phyloP scores from a whole-genome alignment of 768 basidiomycete species.

The Lanmaoa rubissima region DNA sequence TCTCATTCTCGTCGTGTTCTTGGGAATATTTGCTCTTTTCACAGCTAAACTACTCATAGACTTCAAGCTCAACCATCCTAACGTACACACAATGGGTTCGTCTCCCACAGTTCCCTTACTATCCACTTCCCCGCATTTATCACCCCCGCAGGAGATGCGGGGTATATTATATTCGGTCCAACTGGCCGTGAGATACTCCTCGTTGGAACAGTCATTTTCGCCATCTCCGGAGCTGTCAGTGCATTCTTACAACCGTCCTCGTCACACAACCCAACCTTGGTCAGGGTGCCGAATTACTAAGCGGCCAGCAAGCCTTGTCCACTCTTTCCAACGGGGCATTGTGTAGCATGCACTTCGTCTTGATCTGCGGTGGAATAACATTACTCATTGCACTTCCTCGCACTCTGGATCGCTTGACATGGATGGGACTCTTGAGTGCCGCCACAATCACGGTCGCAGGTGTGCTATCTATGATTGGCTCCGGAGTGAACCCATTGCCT shows the following conservation, averaged over 20 bases:
- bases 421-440: constrained; percentile 43
- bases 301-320: constrained; percentile 52
- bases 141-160: constrained; percentile 1
- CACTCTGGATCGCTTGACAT: constrained; percentile 37
- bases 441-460: constrained; percentile 44
- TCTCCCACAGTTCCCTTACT: background rate
- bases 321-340: constrained; percentile 47
- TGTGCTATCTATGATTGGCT: constrained; percentile 49
- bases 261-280: background rate
- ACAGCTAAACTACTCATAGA: constrained; percentile 45
- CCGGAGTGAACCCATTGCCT: constrained; percentile 44
- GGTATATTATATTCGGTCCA: constrained; percentile 2
- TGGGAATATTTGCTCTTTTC: constrained; percentile 6
- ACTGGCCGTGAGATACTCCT: constrained; percentile 5
- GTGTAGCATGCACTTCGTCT: constrained; percentile 43
- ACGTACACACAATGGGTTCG: constrained; percentile 52
- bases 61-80: constrained; percentile 40
- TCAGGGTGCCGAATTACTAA: constrained; percentile 31
- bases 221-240: background rate
- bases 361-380: constrained; percentile 41
- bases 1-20: constrained; percentile 1
- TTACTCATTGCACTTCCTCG: constrained; percentile 7
- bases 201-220: background rate
- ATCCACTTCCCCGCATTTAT: background rate
- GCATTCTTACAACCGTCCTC: background rate